Evolutionary conservation across 371 early-diverging fungal species (phyloP), one percentile per base, ranked within the genome.

Genomic region (Circinella umbellata): DNA sequence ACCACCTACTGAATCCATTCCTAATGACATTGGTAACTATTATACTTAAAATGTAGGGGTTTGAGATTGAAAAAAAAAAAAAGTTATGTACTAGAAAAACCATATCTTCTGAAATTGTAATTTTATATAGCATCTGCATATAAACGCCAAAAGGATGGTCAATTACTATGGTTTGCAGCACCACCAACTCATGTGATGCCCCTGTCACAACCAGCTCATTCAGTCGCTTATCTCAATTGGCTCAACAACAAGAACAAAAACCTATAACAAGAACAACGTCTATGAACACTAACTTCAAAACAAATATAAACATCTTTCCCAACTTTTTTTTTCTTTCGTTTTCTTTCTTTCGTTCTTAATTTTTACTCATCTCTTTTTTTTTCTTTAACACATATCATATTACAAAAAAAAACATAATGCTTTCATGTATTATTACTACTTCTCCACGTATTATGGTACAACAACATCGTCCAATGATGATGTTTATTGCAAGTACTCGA

Each of bases 161-260:
- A 78, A 61, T 61, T 82, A 9, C 64, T 80, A 17, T 82, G 83
- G 83, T 82, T 78, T 69, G 78, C 83, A 11, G 80, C 76, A 1
- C 83, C 83, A 49, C 80, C 83, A 7, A 53, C 74, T 3, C 76
- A 80, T 64, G 68, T 76, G 54, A 67, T 62, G 55, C 70, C 71
- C n/a, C 51, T 70, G 27, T 61, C 49, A 15, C 67, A 62, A 53
- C 75, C 77, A 37, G 34, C 59, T 17, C 61, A 81, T 61, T 79
- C 79, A n/a, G 15, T 75, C 13, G 69, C 69, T 39, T 82, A 82
- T 69, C 71, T 78, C 51, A 64, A 76, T 38, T 82, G 80, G 80
- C 3, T 39, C 42, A 42, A 42, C 11, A 42, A 42, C 42, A 42
- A 42, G 42, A 42, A 42, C 3, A 42, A 42, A 46, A 48, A n/a